phyloP scores from a whole-genome alignment of 106 monocot species.

The Allium cepa region DNA sequence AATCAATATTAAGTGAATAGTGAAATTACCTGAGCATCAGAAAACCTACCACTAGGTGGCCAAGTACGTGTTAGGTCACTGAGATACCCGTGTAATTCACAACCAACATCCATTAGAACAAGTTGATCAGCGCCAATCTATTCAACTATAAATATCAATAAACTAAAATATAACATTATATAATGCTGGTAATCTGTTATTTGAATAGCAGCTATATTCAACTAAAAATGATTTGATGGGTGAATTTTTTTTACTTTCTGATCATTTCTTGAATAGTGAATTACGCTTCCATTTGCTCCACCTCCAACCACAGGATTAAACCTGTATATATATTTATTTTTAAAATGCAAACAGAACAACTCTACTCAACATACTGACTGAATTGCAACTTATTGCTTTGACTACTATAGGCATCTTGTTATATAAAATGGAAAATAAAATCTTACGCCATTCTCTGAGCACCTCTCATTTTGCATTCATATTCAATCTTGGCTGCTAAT shows the following conservation, averaged over 20 bases:
- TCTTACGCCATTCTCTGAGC: slow-evolving; percentile 99
- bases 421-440: slow-evolving; percentile 4
- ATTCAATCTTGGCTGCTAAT: slow-evolving; percentile 84
- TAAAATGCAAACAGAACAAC: too few relatives aligned
- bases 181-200: not conserved
- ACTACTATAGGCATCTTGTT: too few relatives aligned
- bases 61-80: slow-evolving; percentile 96
- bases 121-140: slow-evolving; percentile 72
- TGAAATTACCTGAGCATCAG: slow-evolving; percentile 2
- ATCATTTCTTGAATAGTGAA: slow-evolving; percentile 97
- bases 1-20: not conserved
- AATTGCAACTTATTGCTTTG: not conserved
- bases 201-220: not conserved
- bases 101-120: slow-evolving; percentile 97
- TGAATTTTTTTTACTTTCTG: slow-evolving; percentile 39
- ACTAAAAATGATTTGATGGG: not conserved
- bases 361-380: not conserved
- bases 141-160: slow-evolving; percentile 22
- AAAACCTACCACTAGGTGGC: slow-evolving; percentile 10
- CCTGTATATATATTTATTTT: slow-evolving; percentile 3
- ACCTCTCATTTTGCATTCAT: slow-evolving; percentile 98
- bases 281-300: slow-evolving; percentile 82
- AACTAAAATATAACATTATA: not conserved
- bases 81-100: slow-evolving; percentile 95
- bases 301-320: slow-evolving; percentile 97